Evolutionary conservation across 139 green algal genomes (phyloP).

Genomic region (Microglena sp.): DNA sequence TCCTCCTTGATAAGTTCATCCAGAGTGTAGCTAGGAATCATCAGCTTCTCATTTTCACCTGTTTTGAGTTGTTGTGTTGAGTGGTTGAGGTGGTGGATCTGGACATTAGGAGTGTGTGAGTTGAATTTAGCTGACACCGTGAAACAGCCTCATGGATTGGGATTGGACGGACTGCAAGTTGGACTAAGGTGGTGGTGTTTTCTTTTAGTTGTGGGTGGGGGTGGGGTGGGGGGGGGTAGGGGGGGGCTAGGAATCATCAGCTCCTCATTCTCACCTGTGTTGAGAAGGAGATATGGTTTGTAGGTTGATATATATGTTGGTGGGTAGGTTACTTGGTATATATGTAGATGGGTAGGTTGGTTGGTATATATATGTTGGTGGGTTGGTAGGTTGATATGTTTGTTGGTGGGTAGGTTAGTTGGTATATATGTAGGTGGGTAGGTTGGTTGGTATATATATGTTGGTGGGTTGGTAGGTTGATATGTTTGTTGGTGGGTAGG

Average conservation of each 20-base stretch:
- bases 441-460: not conserved
- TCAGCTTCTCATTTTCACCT: conserved; percentile 4
- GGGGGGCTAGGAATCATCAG: no score
- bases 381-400: not conserved
- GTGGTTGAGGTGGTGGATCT: not conserved
- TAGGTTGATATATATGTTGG: not conserved
- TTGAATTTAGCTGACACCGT: no score
- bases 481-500: not conserved
- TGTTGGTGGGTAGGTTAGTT: not conserved
- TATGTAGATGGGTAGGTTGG: not conserved
- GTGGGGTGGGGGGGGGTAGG: no score
- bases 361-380: not conserved
- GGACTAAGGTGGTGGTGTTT: no score
- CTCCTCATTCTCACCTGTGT: not conserved
- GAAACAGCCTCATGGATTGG: no score
- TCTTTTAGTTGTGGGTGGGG: no score
- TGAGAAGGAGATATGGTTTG: not conserved
- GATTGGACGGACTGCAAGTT: no score
- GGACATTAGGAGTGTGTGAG: not conserved
- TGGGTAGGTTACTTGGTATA: not conserved
- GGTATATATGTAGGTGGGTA: conserved; percentile 1
- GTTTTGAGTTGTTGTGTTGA: not conserved
- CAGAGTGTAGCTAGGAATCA: conserved; percentile 3
- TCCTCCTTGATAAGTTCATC: conserved; percentile 24
- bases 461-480: not conserved